These are phyloP conservation scores for Boletus rufocinnamomeus DNA, from an alignment of 768 basidiomycete species.

Conservation along the genomic window DNA sequence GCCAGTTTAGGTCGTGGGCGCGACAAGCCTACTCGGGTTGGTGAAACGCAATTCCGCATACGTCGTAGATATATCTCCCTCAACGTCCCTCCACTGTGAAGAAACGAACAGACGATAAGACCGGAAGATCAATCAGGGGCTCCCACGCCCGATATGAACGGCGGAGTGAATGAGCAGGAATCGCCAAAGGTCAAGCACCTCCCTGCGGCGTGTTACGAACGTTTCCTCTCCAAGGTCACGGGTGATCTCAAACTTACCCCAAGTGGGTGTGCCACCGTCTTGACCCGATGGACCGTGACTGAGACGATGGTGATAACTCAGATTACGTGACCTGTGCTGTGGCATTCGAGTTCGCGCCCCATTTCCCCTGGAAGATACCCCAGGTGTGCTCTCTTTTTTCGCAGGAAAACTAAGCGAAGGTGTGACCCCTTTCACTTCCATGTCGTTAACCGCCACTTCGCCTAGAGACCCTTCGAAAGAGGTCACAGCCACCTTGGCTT, in stretches of 20 bases:
- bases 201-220: conserved; percentile 51
- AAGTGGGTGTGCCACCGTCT: conserved; percentile 41
- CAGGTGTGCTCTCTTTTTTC: conserved; percentile 71
- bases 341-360: conserved; percentile 55
- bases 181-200: conserved; percentile 26
- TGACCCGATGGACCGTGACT: not conserved
- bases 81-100: not conserved
- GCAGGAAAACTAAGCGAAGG: conserved; percentile 80
- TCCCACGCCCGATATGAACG: not conserved
- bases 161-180: not conserved
- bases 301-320: conserved; percentile 4
- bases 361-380: conserved; percentile 69
- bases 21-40: not conserved
- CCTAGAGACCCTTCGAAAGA: conserved; percentile 46
- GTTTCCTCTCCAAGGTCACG: conserved; percentile 57
- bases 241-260: conserved; percentile 58
- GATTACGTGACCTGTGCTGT: not conserved
- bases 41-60: not conserved
- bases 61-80: not conserved
- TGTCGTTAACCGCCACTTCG: conserved; percentile 59
- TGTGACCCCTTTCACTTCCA: conserved; percentile 80
- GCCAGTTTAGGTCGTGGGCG: not conserved
- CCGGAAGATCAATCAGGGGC: not conserved
- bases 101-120: not conserved
- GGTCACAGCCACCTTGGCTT: conserved; percentile 46